Evolutionary conservation across 805 yeast species (phyloP), one percentile per base, ranked within the genome.

Genomic region (Schizosaccharomyces osmophilus): DNA sequence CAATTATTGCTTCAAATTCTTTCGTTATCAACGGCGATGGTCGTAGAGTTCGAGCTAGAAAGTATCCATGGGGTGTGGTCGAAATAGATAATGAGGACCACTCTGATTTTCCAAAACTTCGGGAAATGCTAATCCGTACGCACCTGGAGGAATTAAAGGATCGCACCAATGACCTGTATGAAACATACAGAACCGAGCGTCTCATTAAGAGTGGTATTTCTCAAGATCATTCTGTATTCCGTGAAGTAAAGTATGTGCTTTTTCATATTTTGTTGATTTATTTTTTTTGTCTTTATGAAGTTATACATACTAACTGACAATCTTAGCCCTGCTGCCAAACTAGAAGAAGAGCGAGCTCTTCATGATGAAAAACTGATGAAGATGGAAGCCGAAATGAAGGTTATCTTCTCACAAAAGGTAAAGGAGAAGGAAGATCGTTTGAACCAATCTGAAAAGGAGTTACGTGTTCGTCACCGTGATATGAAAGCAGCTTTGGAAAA

Each of bases 141-240:
- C 60, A 57, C 29, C 9, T 57, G 45, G 60, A 57, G 29, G 82
- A 97, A 72, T 97, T 95, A 66, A 85, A 98, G 74, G 75, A 80
- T 64, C 90, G 90, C 72, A 97, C 97, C 64, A 93, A 98, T 98
- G 97, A 97, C 66, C 78, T 85, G 26, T 93, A 89, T 72, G 99
- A 93, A 74, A 79, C 81, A 67, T 93, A 93, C 76, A 82, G 98
- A 74, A 79, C 89, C 48, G 83, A 82, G 61, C 90, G 90, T 74
- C 80, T 93, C 72, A 69, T 72, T 61, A 79, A 77, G 66, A 78
- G 87, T 78, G 98, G 97, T 62, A 85, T 90, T 69, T 82, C 82
- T 71, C 98, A 93, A 74, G 97, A 93, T 75, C 81, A 83, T 72
- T 69, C 83, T 42, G 97, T 90, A n/a, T 93, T 93, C 77, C 82